A percentile compares a stretch with the other conserved stretches of the same genome.
Evolutionary conservation across 306 rosid species (phyloP).

Genomic region (Cicer cuneatum): DNA sequence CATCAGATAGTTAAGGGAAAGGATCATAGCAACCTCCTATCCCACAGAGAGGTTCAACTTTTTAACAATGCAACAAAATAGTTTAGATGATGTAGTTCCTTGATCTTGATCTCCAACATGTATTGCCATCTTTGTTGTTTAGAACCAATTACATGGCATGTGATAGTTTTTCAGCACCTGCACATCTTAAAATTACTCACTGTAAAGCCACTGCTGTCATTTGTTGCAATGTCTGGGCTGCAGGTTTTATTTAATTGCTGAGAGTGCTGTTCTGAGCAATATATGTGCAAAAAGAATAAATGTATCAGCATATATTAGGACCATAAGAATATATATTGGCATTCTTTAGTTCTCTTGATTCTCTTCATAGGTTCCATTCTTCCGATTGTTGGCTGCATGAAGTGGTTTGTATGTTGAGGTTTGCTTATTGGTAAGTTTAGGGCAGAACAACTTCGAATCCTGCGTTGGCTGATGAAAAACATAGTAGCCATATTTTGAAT

Average conservation of each 20-base stretch:
- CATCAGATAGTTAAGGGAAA: background rate
- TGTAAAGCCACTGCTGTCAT: background rate
- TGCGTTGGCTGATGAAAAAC: background rate
- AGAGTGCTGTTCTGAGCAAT: background rate
- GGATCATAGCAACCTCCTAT: background rate
- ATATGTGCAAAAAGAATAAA: background rate
- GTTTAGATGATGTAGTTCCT: background rate
- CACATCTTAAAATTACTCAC: background rate
- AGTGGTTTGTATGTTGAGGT: constrained; percentile 22
- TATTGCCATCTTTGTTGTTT: background rate
- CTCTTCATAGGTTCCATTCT: background rate
- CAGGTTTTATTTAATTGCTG: background rate
- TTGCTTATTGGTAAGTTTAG: constrained; percentile 25
- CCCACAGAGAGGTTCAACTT: background rate
- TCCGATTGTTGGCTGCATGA: background rate
- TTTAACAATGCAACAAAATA: background rate
- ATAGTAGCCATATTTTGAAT: background rate
- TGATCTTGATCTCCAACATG: constrained; percentile 6
- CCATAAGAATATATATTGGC: background rate
- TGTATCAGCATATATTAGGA: background rate
- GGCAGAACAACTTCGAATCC: constrained; percentile 12
- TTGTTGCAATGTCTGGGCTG: constrained; percentile 9
- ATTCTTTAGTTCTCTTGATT: background rate
- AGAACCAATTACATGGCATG: background rate
- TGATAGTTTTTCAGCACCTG: background rate